Percentiles rank a stretch among this genome's conserved stretches.
These are phyloP conservation scores for Ambrosia artemisiifolia DNA, from an alignment of 129 eudicot genomes.

Conservation along the genomic window DNA sequence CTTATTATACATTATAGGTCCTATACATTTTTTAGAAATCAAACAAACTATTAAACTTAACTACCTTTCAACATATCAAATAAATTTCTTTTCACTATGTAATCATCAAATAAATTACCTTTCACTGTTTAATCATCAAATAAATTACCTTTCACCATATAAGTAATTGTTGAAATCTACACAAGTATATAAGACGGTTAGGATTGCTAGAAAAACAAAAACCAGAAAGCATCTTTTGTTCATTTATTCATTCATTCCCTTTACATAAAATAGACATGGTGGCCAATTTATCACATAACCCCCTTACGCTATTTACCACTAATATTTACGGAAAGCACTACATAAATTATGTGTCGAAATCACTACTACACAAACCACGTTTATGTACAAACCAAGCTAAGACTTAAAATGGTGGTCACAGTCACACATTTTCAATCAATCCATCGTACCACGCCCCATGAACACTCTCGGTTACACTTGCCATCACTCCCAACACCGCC, in stretches of 20 bases:
- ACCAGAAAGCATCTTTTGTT: constrained; percentile 14
- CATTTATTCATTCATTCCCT: constrained; percentile 19
- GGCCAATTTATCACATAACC: constrained; percentile 25
- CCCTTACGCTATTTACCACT: constrained; percentile 23
- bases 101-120: no score
- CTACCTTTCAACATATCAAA: no score
- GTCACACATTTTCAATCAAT: constrained; percentile 42
- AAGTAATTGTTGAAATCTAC: no score
- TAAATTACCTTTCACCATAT: no score
- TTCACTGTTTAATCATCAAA: no score
- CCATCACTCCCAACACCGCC: constrained; percentile 57
- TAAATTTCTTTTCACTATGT: no score
- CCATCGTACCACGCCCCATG: constrained; percentile 77
- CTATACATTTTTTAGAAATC: no score
- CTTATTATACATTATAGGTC: no score
- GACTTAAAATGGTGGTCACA: constrained; percentile 21
- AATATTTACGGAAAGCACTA: constrained; percentile 12
- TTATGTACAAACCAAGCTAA: constrained; percentile 26
- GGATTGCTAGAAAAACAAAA: neutral
- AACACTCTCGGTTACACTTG: constrained; percentile 54
- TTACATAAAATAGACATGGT: constrained; percentile 22
- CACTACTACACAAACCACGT: constrained; percentile 14
- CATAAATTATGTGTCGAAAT: constrained; percentile 27
- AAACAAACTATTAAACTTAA: no score
- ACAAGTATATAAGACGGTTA: no score